These are phyloP conservation scores for Nymphaea thermarum DNA, from an alignment of 164 flowering plant genomes.

Conservation along the genomic window DNA sequence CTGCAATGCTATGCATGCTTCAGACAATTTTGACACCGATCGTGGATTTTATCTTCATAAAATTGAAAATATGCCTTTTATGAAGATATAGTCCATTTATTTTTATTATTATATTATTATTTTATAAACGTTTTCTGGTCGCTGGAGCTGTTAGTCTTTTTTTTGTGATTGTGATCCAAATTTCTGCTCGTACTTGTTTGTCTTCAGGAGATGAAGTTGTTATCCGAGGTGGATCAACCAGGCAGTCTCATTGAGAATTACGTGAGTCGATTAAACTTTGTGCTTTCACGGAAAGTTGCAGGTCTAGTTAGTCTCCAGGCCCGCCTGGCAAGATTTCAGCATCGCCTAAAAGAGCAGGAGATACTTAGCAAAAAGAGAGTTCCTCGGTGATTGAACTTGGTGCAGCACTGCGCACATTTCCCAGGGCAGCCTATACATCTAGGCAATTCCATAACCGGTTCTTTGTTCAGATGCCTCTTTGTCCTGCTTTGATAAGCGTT, in stretches of 20 bases:
- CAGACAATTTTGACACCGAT: no score
- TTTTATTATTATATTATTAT: no score
- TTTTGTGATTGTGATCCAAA: background rate
- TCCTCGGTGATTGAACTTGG: conserved; percentile 26
- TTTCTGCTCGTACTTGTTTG: background rate
- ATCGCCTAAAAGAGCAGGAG: conserved; percentile 92
- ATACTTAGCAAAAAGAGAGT: conserved; percentile 82
- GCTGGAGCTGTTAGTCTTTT: background rate
- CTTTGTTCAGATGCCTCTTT: no score
- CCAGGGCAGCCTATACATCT: no score
- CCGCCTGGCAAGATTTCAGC: conserved; percentile 94
- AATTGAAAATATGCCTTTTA: no score
- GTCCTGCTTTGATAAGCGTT: no score
- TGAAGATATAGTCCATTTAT: no score
- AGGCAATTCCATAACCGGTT: no score
- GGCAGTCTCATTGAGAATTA: conserved; percentile 93
- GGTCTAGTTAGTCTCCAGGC: conserved; percentile 93
- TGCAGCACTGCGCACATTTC: background rate
- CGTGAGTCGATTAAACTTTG: conserved; percentile 80
- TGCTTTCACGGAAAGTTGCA: conserved; percentile 94
- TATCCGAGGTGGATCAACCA: conserved; percentile 96
- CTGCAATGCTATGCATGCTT: no score
- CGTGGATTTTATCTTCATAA: no score
- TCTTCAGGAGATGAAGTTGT: conserved; percentile 85
- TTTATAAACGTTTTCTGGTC: background rate